Base-by-base conservation (phyloP, 345 rosid species). In the Eucalyptus victrix region DNA sequence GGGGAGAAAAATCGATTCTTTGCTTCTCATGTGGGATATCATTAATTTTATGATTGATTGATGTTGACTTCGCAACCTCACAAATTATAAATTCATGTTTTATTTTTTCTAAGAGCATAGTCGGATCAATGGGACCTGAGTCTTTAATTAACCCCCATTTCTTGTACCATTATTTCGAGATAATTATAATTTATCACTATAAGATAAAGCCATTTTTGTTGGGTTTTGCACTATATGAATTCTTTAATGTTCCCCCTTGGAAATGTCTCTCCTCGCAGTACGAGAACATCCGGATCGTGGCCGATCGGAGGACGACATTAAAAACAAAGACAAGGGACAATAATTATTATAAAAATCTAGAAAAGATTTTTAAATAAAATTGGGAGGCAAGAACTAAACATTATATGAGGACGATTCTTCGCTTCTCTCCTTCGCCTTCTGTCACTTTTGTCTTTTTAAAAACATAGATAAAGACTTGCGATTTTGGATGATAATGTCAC, bases 301-400 rank as follows among this genome's bases (percentile, higher is more conserved):
- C 14, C 47, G 24, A 40, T 1, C 11, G 14, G 13, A 10, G 85
- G 47, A 40, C 30, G 3, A 76, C 15, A 37, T 11, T 12, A 44
- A 40, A 76, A 76, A 40, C 85, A 3, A 12, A 40, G 47, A 76
- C 24, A 21, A 40, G 26, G 30, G 85, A 6, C 85, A 76, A 24
- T 6, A 11, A 76, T 76, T 21, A 40, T 21, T 37, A 40, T 76
- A 67, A 69, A 76, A 30, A 62, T 62, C 17, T 13, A 3, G 24
- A 76, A 37, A 18, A 34, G 0, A n/a, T 15, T 4, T 56, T 2
- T 4, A 2, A 32, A 32, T 4, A 7, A 65, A 67, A 32, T 6
- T 11, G 45, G 47, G 21, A 40, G 9, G 6, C 16, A 2, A 40
- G 30, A 40, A 21, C 5, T 21, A 2, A 13, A 37, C 40, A 37